Conservation (phyloP, 805 yeast species). For the Spathaspora hagerdaliae region DNA sequence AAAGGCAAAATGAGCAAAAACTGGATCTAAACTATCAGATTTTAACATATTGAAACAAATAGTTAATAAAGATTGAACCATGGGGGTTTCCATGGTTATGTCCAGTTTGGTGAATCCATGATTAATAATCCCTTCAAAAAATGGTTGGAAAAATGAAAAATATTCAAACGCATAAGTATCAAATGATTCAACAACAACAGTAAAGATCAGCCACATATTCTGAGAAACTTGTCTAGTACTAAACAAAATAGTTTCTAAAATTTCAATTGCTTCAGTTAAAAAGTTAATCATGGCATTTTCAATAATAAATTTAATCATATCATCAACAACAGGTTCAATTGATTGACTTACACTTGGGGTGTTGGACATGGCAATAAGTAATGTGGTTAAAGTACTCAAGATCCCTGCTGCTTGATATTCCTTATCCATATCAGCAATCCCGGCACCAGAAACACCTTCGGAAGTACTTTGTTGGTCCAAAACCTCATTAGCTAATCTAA, state of each 20-base stretch:
- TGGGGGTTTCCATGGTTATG: conserved; percentile 33
- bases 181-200: conserved; percentile 48
- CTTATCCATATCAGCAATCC: conserved; percentile 28
- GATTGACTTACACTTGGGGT: conserved; percentile 34
- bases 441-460: conserved; percentile 3
- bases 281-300: conserved; percentile 39
- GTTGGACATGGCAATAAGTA: conserved; percentile 39
- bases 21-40: conserved; percentile 33
- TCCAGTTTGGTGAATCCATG: conserved; percentile 43
- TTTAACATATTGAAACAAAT: conserved; percentile 33
- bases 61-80: conserved; percentile 34
- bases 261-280: conserved; percentile 36
- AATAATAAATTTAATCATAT: conserved; percentile 30
- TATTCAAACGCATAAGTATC: conserved; percentile 58
- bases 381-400: conserved; percentile 38
- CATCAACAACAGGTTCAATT: conserved; percentile 30
- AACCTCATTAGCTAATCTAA: conserved; percentile 61
- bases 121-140: conserved; percentile 51
- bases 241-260: conserved; percentile 50
- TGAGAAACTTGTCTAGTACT: conserved; percentile 52
- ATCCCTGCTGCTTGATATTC: conserved; percentile 44
- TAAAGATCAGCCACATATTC: conserved; percentile 49
- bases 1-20: conserved; percentile 37
- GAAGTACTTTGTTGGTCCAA: conserved; percentile 20
- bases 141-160: conserved; percentile 53